Evolutionary conservation across 1,139 yeast species (phyloP).

Genomic region (Saccharomyces hybrid): DNA sequence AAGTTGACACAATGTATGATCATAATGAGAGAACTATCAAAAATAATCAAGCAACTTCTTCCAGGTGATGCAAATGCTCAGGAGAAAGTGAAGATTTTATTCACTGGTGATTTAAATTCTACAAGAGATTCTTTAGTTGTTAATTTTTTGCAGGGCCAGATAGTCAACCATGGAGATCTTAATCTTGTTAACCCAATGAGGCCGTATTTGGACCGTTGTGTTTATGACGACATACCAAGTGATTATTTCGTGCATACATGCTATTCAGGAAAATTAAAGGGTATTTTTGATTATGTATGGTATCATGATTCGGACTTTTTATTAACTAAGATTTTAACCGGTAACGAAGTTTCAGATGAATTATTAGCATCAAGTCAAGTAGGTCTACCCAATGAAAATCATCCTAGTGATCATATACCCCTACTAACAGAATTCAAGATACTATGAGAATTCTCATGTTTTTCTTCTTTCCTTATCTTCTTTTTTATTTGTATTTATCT

Average conservation of each 20-base stretch:
- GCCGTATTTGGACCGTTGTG: conserved; percentile 28
- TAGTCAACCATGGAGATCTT: conserved; percentile 28
- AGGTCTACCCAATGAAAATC: conserved; percentile 85
- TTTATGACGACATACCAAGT: conserved; percentile 34
- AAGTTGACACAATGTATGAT: conserved; percentile 48
- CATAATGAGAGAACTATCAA: conserved; percentile 32
- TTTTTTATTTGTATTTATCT: background rate
- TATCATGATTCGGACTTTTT: conserved; percentile 36
- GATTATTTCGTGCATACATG: conserved; percentile 43
- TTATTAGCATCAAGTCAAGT: conserved; percentile 44
- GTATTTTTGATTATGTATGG: conserved; percentile 56
- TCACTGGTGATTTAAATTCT: conserved; percentile 52
- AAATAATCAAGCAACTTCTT: conserved; percentile 27
- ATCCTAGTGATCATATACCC: conserved; percentile 92
- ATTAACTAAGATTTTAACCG: conserved; percentile 53
- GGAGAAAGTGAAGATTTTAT: conserved; percentile 28
- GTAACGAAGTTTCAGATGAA: conserved; percentile 62
- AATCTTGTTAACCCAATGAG: conserved; percentile 33
- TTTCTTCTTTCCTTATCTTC: background rate
- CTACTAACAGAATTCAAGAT: conserved; percentile 67
- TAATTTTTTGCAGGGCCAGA: conserved; percentile 37
- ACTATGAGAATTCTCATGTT: conserved; percentile 6
- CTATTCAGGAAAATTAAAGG: conserved; percentile 43
- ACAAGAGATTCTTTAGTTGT: conserved; percentile 43
- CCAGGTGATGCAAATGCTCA: conserved; percentile 26